phyloP scores from a whole-genome alignment of 441 rosid genomes.

The Croton laevigatus region DNA sequence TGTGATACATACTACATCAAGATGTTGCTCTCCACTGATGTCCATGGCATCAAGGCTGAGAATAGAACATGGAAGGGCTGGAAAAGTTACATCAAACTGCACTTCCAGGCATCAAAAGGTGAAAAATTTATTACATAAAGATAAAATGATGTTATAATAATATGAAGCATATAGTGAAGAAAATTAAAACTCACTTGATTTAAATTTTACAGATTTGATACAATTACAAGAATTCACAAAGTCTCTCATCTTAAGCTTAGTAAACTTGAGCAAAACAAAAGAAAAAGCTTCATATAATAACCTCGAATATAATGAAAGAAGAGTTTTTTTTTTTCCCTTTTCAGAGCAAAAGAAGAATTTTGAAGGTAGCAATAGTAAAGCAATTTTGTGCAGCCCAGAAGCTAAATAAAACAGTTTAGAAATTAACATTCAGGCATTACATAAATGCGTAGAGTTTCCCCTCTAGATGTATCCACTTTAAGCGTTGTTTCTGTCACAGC shows the following conservation, averaged over 20 bases:
- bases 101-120: constrained; percentile 28
- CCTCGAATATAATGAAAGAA: constrained; percentile 5
- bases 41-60: constrained; percentile 96
- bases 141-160: neutral
- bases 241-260: neutral
- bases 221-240: neutral
- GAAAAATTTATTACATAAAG: constrained; percentile 10
- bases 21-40: constrained; percentile 93
- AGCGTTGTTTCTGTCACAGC: constrained; percentile 85
- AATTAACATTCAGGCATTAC: constrained; percentile 40
- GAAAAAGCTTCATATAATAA: neutral
- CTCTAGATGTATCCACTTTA: constrained; percentile 89
- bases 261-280: neutral
- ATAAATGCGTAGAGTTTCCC: constrained; percentile 81
- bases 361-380: neutral
- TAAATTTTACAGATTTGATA: neutral
- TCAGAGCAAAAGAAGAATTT: neutral
- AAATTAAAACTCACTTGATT: neutral
- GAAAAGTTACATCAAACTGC: constrained; percentile 96
- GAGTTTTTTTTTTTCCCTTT: too few species aligned
- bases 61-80: constrained; percentile 89
- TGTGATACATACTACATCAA: constrained; percentile 67
- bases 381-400: neutral
- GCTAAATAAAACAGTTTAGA: neutral
- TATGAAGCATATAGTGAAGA: neutral